These are phyloP conservation scores for Phytopythium chamaehyphon DNA, from an alignment of 352 stramenopile species.

Conservation along the genomic window DNA sequence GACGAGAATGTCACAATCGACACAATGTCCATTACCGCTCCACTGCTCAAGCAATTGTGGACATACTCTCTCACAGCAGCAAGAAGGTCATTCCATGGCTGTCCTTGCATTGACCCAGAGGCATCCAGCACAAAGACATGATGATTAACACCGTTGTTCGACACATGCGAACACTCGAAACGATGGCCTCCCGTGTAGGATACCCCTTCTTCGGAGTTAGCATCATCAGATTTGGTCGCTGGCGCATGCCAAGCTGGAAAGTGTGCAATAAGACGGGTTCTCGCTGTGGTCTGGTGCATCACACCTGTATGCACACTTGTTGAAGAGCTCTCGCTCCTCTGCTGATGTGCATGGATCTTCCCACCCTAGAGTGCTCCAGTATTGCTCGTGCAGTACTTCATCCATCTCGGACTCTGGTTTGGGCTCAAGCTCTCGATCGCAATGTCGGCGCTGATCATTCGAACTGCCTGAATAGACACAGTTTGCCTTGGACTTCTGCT, in stretches of 20 bases:
- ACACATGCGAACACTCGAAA: constrained; percentile 67
- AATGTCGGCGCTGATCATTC: constrained; percentile 63
- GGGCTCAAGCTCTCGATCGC: constrained; percentile 43
- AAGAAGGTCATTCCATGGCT: constrained; percentile 54
- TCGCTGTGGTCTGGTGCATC: constrained; percentile 65
- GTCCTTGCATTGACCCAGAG: constrained; percentile 69
- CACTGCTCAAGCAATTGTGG: constrained; percentile 53
- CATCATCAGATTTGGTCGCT: constrained; percentile 10
- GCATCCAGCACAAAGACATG: constrained; percentile 78
- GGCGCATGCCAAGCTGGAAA: constrained; percentile 63
- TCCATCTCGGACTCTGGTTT: constrained; percentile 51
- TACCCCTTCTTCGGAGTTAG: constrained; percentile 19
- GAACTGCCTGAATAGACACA: constrained; percentile 57
- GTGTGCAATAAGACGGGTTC: constrained; percentile 53
- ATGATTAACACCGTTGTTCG: constrained; percentile 47
- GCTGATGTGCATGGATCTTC: constrained; percentile 62
- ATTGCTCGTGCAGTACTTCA: constrained; percentile 70
- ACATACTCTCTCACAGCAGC: constrained; percentile 61
- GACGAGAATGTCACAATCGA: constrained; percentile 68
- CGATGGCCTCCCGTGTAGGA: constrained; percentile 63
- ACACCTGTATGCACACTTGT: constrained; percentile 70
- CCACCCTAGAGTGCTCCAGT: constrained; percentile 74
- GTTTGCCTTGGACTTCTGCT: constrained; percentile 20
- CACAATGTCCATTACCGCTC: constrained; percentile 53
- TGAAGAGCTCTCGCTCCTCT: constrained; percentile 57